phyloP scores from a whole-genome alignment of 1,284 basidiomycete species.

The Cystobasidium sp. region DNA sequence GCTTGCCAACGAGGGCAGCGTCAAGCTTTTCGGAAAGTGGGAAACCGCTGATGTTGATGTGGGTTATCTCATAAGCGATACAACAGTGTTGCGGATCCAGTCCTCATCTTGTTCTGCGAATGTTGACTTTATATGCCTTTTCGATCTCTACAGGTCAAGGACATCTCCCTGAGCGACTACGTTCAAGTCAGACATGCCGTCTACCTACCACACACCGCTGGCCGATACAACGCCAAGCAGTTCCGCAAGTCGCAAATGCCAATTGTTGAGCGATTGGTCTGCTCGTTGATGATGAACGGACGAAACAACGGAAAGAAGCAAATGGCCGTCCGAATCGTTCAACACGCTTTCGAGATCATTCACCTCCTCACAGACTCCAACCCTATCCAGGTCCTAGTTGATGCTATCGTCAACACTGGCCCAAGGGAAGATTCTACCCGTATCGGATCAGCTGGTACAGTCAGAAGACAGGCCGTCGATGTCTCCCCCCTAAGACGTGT shows the following conservation, averaged over 20 bases:
- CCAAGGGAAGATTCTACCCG: constrained; percentile 99
- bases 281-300: constrained; percentile 99
- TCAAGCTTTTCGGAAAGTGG: constrained; percentile 97
- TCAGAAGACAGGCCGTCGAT: constrained; percentile 99
- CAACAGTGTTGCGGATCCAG: too few relatives aligned
- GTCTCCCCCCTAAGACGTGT: constrained; percentile 97
- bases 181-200: constrained; percentile 99
- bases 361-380: constrained; percentile 99
- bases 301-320: constrained; percentile 99
- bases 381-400: constrained; percentile 91
- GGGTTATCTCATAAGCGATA: neutral
- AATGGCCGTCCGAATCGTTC: constrained; percentile 98
- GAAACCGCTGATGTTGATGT: constrained; percentile 74
- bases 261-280: constrained; percentile 98
- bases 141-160: constrained; percentile 88
- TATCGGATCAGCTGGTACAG: constrained; percentile 99
- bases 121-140: constrained; percentile 55
- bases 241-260: constrained; percentile 99
- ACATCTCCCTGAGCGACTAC: constrained; percentile 98
- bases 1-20: constrained; percentile 55
- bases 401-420: constrained; percentile 99
- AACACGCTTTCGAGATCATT: constrained; percentile 99
- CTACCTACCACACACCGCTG: constrained; percentile 80
- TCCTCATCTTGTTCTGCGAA: too few relatives aligned
- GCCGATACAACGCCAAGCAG: constrained; percentile 99